These are phyloP conservation scores for Infundibulicybe gibba DNA, from an alignment of 768 basidiomycete genomes.

Conservation along the genomic window DNA sequence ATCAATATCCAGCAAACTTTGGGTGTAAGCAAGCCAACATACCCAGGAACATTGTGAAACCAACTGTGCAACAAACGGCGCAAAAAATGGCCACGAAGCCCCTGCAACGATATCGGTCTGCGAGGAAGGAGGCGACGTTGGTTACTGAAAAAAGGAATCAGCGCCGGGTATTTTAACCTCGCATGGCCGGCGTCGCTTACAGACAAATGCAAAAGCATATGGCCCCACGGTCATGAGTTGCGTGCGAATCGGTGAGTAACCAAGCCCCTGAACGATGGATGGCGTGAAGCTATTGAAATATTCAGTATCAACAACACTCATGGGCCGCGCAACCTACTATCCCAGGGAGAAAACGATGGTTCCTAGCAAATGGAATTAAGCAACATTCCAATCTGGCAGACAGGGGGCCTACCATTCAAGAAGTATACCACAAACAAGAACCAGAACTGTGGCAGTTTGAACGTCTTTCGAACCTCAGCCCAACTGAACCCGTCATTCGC, in stretches of 20 bases:
- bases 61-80: slow-evolving; percentile 21
- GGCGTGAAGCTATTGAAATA: slow-evolving; percentile 41
- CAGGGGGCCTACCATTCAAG: slow-evolving; percentile 21
- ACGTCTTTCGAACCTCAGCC: slow-evolving; percentile 29
- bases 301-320: not conserved
- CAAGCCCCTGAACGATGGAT: slow-evolving; percentile 48
- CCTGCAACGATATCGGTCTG: slow-evolving; percentile 32
- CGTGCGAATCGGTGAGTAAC: slow-evolving; percentile 33
- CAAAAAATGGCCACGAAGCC: slow-evolving; percentile 29
- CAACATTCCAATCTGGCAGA: not conserved
- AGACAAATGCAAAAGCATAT: slow-evolving; percentile 27
- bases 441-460: slow-evolving; percentile 32
- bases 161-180: not conserved
- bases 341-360: slow-evolving; percentile 14
- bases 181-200: slow-evolving; percentile 15
- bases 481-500: slow-evolving; percentile 30
- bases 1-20: slow-evolving; percentile 5
- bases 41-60: slow-evolving; percentile 38
- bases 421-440: slow-evolving; percentile 27
- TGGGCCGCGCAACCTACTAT: slow-evolving; percentile 10
- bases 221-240: slow-evolving; percentile 45
- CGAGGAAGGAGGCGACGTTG: slow-evolving; percentile 27
- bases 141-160: slow-evolving; percentile 23
- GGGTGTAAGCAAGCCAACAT: not conserved
- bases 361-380: slow-evolving; percentile 1